These are phyloP conservation scores for Mycena polygramma DNA, from an alignment of 768 basidiomycete species.

Conservation along the genomic window DNA sequence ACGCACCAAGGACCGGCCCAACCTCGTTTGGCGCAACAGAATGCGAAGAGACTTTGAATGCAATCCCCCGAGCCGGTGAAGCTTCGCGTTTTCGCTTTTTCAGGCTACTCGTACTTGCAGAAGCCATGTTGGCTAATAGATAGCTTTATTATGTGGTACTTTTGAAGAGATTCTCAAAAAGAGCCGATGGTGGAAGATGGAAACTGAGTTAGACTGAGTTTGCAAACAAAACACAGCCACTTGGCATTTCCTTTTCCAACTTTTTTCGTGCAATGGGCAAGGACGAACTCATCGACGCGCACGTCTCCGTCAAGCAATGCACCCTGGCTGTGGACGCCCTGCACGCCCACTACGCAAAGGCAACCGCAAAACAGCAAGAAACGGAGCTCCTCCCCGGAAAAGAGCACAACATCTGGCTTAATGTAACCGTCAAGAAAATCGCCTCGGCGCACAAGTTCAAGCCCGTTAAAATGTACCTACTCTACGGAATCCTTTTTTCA, in stretches of 20 bases:
- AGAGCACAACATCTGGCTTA: constrained; percentile 92
- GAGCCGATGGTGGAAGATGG: no score
- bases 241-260: background rate
- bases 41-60: constrained; percentile 50
- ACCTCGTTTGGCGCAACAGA: constrained; percentile 48
- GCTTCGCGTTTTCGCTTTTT: constrained; percentile 65
- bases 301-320: constrained; percentile 80
- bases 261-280: constrained; percentile 53
- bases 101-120: constrained; percentile 9
- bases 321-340: constrained; percentile 85
- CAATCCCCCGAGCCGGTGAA: constrained; percentile 48
- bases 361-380: constrained; percentile 74
- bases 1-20: constrained; percentile 66
- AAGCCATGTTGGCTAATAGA: constrained; percentile 21
- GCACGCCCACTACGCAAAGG: constrained; percentile 75
- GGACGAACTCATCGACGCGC: constrained; percentile 73
- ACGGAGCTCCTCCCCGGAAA: constrained; percentile 81
- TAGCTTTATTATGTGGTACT: background rate
- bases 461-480: constrained; percentile 80
- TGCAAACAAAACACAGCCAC: background rate
- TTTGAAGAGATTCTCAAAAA: constrained; percentile 6
- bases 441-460: constrained; percentile 81
- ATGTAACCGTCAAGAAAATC: constrained; percentile 88
- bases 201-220: no score
- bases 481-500: background rate